Evolutionary conservation across 2,329 filamentous ascomycete species (phyloP).

Genomic region (Colletotrichum sp.): DNA sequence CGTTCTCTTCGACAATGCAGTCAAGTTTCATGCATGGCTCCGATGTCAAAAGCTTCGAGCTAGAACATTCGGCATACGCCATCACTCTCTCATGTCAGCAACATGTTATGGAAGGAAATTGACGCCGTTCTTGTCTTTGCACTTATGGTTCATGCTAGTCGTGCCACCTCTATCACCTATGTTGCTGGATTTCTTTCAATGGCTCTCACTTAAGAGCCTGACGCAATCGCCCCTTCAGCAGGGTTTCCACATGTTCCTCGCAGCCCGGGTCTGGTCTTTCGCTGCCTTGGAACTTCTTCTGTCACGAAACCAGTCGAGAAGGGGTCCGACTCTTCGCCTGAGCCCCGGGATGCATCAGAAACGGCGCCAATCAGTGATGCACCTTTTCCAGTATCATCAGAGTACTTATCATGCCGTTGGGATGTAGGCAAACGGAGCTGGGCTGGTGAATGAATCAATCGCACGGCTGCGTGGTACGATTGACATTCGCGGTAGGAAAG

Average conservation of each 20-base stretch:
- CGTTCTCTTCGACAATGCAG: not conserved
- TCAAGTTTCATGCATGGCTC: not conserved
- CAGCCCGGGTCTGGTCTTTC: not conserved
- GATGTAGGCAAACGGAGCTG: too few species aligned
- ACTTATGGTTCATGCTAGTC: not conserved
- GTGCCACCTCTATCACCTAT: not conserved
- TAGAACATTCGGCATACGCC: not conserved
- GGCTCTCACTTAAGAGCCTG: not conserved
- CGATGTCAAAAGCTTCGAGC: not conserved
- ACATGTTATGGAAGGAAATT: not conserved
- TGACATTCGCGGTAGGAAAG: too few species aligned
- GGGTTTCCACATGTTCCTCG: not conserved
- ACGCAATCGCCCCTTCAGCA: not conserved
- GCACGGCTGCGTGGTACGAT: too few species aligned
- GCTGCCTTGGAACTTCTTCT: too few species aligned
- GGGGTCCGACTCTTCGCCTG: too few species aligned
- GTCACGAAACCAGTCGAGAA: too few species aligned
- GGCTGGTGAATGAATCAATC: too few species aligned
- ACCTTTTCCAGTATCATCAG: too few species aligned
- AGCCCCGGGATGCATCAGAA: too few species aligned
- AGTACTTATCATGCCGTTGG: too few species aligned
- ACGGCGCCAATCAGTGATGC: too few species aligned
- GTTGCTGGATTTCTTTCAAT: not conserved
- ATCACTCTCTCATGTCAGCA: not conserved
- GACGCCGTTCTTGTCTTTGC: not conserved